Evolutionary conservation across 1,139 yeast species (phyloP).

Genomic region (Zygosaccharomyces sapae): DNA sequence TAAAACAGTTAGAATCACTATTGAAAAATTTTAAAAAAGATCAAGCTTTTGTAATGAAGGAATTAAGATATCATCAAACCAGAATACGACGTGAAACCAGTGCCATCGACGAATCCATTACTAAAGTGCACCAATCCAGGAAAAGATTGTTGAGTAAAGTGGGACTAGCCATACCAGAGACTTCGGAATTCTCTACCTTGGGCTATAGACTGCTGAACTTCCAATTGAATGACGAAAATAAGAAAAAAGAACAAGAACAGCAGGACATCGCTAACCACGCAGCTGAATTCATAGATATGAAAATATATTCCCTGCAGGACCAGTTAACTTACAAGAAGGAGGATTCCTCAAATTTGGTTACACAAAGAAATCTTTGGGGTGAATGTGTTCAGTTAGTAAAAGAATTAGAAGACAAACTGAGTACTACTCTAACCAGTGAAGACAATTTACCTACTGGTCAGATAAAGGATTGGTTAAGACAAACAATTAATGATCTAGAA

Average conservation of each 20-base stretch:
- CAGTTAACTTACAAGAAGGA: conserved; percentile 26
- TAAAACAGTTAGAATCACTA: conserved; percentile 22
- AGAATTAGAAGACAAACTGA: conserved; percentile 22
- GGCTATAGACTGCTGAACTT: conserved; percentile 10
- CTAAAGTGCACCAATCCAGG: conserved; percentile 13
- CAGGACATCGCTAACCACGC: conserved; percentile 20
- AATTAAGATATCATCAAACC: conserved; percentile 16
- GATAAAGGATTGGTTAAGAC: conserved; percentile 16
- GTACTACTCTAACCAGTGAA: conserved; percentile 10
- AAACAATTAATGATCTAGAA: conserved; percentile 15
- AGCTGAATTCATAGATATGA: conserved; percentile 19
- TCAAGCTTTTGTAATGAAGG: conserved; percentile 23
- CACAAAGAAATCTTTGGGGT: conserved; percentile 25
- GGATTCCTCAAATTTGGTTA: conserved; percentile 17
- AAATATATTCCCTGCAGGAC: conserved; percentile 20
- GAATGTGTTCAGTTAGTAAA: conserved; percentile 21
- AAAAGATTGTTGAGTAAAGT: conserved; percentile 18
- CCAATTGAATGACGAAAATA: conserved; percentile 7
- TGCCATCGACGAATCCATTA: conserved; percentile 17
- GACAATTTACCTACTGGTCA: conserved; percentile 7
- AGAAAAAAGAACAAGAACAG: conserved; percentile 8
- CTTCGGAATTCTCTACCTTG: conserved; percentile 8
- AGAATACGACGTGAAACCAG: conserved; percentile 16
- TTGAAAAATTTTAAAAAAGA: conserved; percentile 26
- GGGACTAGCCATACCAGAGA: conserved; percentile 21